These are phyloP conservation scores for Pachysolen tannophilus DNA, from an alignment of 805 yeast genomes.

Conservation along the genomic window DNA sequence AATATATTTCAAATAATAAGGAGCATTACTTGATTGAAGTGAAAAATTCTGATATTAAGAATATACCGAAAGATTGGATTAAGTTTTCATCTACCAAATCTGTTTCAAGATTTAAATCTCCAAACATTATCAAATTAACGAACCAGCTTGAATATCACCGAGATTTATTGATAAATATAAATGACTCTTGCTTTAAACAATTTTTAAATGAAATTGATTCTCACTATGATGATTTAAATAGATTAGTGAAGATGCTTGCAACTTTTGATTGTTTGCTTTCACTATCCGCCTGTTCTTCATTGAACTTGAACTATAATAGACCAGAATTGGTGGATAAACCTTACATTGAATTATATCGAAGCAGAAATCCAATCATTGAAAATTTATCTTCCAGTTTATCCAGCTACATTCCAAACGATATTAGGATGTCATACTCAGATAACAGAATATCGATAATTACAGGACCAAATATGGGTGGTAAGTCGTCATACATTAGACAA, in stretches of 20 bases:
- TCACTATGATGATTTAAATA: conserved; percentile 29
- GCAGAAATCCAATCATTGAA: conserved; percentile 35
- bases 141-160: conserved; percentile 51
- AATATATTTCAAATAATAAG: conserved; percentile 47
- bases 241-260: conserved; percentile 40
- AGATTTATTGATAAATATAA: conserved; percentile 38
- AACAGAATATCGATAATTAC: conserved; percentile 60
- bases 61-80: conserved; percentile 69
- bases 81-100: conserved; percentile 62
- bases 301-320: conserved; percentile 34
- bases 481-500: conserved; percentile 68
- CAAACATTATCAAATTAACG: conserved; percentile 42
- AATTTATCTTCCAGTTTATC: conserved; percentile 16
- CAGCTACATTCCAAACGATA: conserved; percentile 60
- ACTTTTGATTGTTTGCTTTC: conserved; percentile 62
- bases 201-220: conserved; percentile 33
- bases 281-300: conserved; percentile 54
- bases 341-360: conserved; percentile 40
- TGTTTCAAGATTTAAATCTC: conserved; percentile 68
- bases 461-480: conserved; percentile 89
- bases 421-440: conserved; percentile 35
- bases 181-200: conserved; percentile 37
- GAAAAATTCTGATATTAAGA: conserved; percentile 44
- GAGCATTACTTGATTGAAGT: conserved; percentile 76
- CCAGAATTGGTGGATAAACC: conserved; percentile 45